These are phyloP conservation scores for Penicillium silybi DNA, from an alignment of 495 filamentous ascomycete species.

Conservation along the genomic window DNA sequence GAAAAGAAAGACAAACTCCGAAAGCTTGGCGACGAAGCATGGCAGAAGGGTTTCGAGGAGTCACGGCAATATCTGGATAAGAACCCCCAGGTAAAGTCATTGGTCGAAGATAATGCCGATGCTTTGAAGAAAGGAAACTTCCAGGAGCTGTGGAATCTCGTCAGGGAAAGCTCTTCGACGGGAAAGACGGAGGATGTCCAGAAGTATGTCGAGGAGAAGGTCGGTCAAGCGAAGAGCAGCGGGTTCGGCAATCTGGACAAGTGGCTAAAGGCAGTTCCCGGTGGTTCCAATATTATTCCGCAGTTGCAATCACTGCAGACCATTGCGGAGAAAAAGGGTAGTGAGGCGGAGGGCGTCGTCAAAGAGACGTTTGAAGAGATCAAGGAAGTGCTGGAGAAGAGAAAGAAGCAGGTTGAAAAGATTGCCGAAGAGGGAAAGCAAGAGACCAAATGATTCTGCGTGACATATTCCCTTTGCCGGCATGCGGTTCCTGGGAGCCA, in stretches of 20 bases:
- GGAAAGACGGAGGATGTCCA: slow-evolving; percentile 54
- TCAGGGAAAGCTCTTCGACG: slow-evolving; percentile 50
- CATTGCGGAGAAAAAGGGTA: slow-evolving; percentile 53
- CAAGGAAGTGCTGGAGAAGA: slow-evolving; percentile 42
- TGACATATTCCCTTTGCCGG: no score
- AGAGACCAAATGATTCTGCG: slow-evolving; percentile 12
- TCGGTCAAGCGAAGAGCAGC: slow-evolving; percentile 50
- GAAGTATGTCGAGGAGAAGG: slow-evolving; percentile 52
- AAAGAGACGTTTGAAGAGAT: slow-evolving; percentile 56
- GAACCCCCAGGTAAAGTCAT: slow-evolving; percentile 59
- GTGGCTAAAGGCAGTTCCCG: slow-evolving; percentile 50
- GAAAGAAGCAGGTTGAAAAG: slow-evolving; percentile 36
- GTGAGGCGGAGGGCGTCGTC: slow-evolving; percentile 56
- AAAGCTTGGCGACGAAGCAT: slow-evolving; percentile 60
- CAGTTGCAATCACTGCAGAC: slow-evolving; percentile 52
- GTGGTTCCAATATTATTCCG: slow-evolving; percentile 51
- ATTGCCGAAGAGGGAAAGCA: slow-evolving; percentile 35
- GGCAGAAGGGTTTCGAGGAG: slow-evolving; percentile 59
- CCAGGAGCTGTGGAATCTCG: slow-evolving; percentile 47
- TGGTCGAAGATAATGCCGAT: slow-evolving; percentile 58
- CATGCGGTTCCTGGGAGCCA: no score
- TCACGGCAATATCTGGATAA: slow-evolving; percentile 61
- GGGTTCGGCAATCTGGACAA: slow-evolving; percentile 38
- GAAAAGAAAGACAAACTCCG: slow-evolving; percentile 60
- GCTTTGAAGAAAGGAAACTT: slow-evolving; percentile 57